Base-by-base conservation (phyloP, 108 stramenopile species). In the Pseudonitzschia delicatissima region DNA sequence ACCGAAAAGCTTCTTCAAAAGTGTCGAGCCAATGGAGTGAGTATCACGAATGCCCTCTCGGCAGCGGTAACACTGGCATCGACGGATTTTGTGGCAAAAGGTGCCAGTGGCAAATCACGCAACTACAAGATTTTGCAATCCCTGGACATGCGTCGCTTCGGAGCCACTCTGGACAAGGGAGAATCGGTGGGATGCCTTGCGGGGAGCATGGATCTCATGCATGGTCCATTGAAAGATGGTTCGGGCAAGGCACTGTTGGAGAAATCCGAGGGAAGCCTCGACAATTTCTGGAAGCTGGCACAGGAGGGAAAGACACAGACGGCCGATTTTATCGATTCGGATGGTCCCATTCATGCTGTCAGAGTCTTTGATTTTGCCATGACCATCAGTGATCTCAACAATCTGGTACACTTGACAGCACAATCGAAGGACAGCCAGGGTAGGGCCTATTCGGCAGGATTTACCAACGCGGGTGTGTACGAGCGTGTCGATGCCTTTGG, bases 51-150 rank as follows among this genome's bases (percentile, higher is more conserved):
- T 61, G 87, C 86, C 13, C 80, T 94, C 4, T 78, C 85, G 48
- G 92, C 92, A 9, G 89, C 89, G 9, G 50, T 79, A 40, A 85
- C 87, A 25, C 27, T 94, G 58, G 82, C 85, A 12, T 72, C 90
- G 2, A 78, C 82, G n/a, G 88, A 94, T 62, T 91, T 94, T 59
- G 82, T 94, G 39, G 80, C 72, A 44, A 78, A 34, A 11, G 76
- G 70, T 35, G 74, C 72, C 2, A 69, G 64, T 50, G 39, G 28
- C 23, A 85, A 81, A 61, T 57, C 65, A 45, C 77, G 92, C 29
- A 90, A 88, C 64, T 90, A 91, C 84, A 94, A 94, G 69, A 76
- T 94, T 4, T 71, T 94, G 28, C 90, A 94, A 78, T 88, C 87
- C 0, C 61, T 94, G 39, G 90, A 94, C 72, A 90, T 90, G 90